A percentile compares a stretch with the other conserved stretches of the same genome.
Conservation (phyloP, 1,139 yeast species). For the Casaregolazyma lundiana region DNA sequence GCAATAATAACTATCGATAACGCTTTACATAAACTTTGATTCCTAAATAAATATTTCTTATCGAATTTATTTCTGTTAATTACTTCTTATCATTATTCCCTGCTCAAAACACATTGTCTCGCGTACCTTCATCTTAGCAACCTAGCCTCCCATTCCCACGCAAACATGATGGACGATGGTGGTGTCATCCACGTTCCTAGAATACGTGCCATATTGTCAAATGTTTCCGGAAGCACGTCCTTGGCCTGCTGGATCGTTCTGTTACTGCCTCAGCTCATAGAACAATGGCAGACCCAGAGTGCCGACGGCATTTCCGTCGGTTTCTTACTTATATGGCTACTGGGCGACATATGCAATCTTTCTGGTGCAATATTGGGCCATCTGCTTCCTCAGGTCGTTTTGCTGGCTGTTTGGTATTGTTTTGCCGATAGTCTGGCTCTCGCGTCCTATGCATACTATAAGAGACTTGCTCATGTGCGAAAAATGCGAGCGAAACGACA, state of each 20-base stretch:
- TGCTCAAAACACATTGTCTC: too few species aligned
- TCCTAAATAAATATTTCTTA: too few species aligned
- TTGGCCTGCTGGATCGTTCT: slow-evolving; percentile 77
- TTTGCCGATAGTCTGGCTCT: slow-evolving; percentile 63
- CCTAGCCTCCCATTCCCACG: neutral
- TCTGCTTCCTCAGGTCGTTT: slow-evolving; percentile 62
- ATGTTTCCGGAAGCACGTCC: slow-evolving; percentile 56
- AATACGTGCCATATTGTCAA: slow-evolving; percentile 46
- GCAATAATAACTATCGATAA: too few species aligned
- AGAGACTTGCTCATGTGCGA: slow-evolving; percentile 17
- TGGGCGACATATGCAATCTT: slow-evolving; percentile 68
- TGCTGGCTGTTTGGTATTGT: slow-evolving; percentile 72
- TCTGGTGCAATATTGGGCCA: slow-evolving; percentile 69
- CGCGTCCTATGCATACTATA: slow-evolving; percentile 52
- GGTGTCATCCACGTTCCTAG: slow-evolving; percentile 8
- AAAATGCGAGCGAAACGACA: slow-evolving; percentile 10
- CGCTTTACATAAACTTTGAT: too few species aligned
- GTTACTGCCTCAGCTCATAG: slow-evolving; percentile 71
- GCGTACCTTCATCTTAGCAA: neutral
- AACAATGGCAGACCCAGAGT: slow-evolving; percentile 73
- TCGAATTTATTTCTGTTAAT: too few species aligned
- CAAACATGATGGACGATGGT: neutral
- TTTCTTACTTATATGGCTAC: slow-evolving; percentile 64
- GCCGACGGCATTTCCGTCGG: slow-evolving; percentile 76
- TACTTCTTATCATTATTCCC: too few species aligned